Base-by-base conservation (phyloP, 148 eudicot species). In the Fagopyrum homotropicum region DNA sequence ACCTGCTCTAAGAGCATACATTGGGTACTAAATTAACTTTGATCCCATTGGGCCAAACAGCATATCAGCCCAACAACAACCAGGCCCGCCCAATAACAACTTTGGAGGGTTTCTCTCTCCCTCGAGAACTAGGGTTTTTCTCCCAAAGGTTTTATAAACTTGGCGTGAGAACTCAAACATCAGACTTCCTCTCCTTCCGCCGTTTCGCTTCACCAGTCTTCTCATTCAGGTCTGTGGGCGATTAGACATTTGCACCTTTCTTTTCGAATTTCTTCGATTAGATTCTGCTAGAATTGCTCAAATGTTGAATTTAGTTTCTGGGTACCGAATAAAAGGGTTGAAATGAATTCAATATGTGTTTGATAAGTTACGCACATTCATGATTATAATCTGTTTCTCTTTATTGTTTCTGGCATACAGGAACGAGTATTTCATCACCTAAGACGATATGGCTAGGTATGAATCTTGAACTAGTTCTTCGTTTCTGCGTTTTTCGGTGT, bases 361-460 rank as follows among this genome's bases (percentile, higher is more conserved):
- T 16, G 40, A 35, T 35, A 1, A 2, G 40, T 35, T 35, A 35
- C 40, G 40, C 1, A 35, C 0, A 35, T 35, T 35, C 40, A 35
- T 35, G 40, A 35, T 35, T 35, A 2, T 35, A 2, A 35, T 35
- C 2, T 35, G 40, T 35, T 35, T 35, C 22, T 57, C 26, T n/a
- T 55, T 55, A 55, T 55, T 55, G 1, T 19, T 0, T 57, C 10
- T 57, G 29, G 11, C 19, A 22, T 16, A 19, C 63, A 63, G 69
- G 44, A 29, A 29, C 12, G 8, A 63, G 43, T 1, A 30, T 43
- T 9, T 63, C n/a, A 63, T 63, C 69, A 63, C 4, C 69, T 11
- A 35, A 30, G 44, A 63, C 69, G 30, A 63, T 43, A 63, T 63
- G 69, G 43, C 69, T 5, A 63, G 69, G 69, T 63, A 63, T 9